Percentiles rank a stretch among this genome's conserved stretches.
Conservation (phyloP, 805 yeast species). For the Cyberlindnera misumaiensis region DNA sequence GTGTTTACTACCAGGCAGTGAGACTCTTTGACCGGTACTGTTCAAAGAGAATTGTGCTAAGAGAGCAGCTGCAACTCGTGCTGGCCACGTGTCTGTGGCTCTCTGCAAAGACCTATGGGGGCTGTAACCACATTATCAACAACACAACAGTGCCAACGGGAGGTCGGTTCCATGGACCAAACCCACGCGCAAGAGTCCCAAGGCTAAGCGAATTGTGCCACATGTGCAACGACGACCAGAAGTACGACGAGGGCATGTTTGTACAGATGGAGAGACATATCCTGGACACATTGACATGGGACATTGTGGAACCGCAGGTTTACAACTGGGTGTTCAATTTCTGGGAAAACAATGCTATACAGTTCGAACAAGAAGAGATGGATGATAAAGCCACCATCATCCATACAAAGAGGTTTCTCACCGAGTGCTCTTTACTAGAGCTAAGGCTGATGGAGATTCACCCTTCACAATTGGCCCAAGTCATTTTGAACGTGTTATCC, state of each 20-base stretch:
- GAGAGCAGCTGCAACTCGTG: slow-evolving; percentile 84
- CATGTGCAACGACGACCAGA: slow-evolving; percentile 57
- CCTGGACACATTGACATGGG: slow-evolving; percentile 66
- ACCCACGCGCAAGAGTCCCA: slow-evolving; percentile 70
- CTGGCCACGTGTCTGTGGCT: slow-evolving; percentile 92
- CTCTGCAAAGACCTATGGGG: slow-evolving; percentile 78
- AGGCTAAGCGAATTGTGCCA: slow-evolving; percentile 63
- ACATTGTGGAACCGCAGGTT: slow-evolving; percentile 56
- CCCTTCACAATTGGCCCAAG: slow-evolving; percentile 22
- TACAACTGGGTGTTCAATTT: slow-evolving; percentile 40
- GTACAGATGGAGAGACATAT: slow-evolving; percentile 85
- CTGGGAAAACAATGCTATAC: slow-evolving; percentile 37
- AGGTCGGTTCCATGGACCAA: slow-evolving; percentile 60
- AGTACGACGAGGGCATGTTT: slow-evolving; percentile 63
- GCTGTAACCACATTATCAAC: slow-evolving; percentile 61
- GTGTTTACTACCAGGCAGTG: slow-evolving; percentile 60
- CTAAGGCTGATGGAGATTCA: slow-evolving; percentile 35
- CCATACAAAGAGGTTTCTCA: slow-evolving; percentile 41
- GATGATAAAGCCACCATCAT: slow-evolving; percentile 31
- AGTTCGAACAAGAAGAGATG: slow-evolving; percentile 27
- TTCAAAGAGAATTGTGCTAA: slow-evolving; percentile 74
- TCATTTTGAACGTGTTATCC: slow-evolving; percentile 16
- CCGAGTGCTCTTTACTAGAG: slow-evolving; percentile 43
- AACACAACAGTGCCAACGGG: slow-evolving; percentile 43
- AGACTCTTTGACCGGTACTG: slow-evolving; percentile 87